These are phyloP conservation scores for Pythium rhizo-oryzae DNA, from an alignment of 352 stramenopile genomes.

Conservation along the genomic window DNA sequence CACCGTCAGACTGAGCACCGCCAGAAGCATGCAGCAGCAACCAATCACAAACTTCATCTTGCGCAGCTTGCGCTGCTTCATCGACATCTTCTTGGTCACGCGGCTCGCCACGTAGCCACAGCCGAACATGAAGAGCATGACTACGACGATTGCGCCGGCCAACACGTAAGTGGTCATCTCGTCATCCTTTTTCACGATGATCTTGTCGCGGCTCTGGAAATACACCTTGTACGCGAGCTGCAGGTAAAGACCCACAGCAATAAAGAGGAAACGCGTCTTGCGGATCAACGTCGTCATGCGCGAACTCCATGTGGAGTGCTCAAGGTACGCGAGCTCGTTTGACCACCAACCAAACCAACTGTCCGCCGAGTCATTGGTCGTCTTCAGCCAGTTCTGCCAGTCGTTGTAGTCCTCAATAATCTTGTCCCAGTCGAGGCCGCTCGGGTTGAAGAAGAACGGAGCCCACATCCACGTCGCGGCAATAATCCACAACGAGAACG, in stretches of 20 bases:
- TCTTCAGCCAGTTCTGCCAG: constrained; percentile 95
- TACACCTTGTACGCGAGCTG: constrained; percentile 72
- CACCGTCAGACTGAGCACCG: constrained; percentile 68
- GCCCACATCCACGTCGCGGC: constrained; percentile 90
- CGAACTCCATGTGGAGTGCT: constrained; percentile 68
- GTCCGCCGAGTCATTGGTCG: constrained; percentile 84
- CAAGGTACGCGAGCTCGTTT: constrained; percentile 79
- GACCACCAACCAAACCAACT: constrained; percentile 91
- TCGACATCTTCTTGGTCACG: constrained; percentile 91
- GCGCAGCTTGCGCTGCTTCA: constrained; percentile 89
- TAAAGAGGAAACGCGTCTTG: constrained; percentile 77
- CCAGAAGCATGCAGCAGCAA: constrained; percentile 68
- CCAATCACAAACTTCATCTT: constrained; percentile 89
- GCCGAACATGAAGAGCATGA: constrained; percentile 78
- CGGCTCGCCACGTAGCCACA: constrained; percentile 85
- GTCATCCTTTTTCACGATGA: constrained; percentile 52
- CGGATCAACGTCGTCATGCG: constrained; percentile 71
- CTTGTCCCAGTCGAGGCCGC: constrained; percentile 98
- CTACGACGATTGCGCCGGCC: constrained; percentile 60
- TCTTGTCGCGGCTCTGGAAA: constrained; percentile 60
- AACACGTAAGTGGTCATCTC: constrained; percentile 66
- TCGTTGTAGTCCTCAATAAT: constrained; percentile 94
- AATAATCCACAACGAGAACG: constrained; percentile 97
- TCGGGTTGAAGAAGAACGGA: constrained; percentile 96
- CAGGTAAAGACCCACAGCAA: constrained; percentile 49